Evolutionary conservation across 805 yeast genomes (phyloP), one percentile per base, ranked within the genome.

Genomic region (Deakozyma indianensis): DNA sequence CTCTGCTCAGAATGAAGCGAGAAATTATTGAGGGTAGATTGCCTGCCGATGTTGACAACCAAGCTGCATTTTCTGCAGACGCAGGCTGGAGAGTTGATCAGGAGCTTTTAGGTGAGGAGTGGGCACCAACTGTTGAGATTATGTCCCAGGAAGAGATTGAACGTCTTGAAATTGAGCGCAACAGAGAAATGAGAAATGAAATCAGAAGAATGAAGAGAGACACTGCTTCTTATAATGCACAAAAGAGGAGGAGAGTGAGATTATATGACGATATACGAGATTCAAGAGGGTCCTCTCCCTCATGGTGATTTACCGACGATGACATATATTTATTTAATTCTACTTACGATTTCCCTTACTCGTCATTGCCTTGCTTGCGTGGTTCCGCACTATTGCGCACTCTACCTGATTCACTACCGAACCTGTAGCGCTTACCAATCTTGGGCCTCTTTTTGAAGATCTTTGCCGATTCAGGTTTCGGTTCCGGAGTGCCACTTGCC

Each of bases 91-190:
- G 88, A 58, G 72, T 71, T 56, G 96, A 81, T 56, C 72, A 75
- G 24, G 92, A 82, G 56, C 77, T 77, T 43, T 71, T 84, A 22
- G 95, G 94, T 25, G 83, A 78, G 29, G 69, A 66, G 14, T 92
- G 96, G 94, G 79, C 80, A 45, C 98, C 98, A 23, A 72, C 77
- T 40, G 81, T 90, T 4, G 97, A 90, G 62, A 75, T 77, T 14
- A 70, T 92, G 48, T 78, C 92, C 1, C 88, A 84, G 45, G 86
- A 88, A 75, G 98, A 92, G 62, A 85, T 92, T 47, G 96, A 90
- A 59, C 81, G 82, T 64, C 74, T 97, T 53, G 97, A 92, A 60
- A 86, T 87, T 53, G 98, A 92, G 64, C 78, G 94, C 57, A 96
- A 88, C 55, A 74, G 97, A 62, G 87, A 83, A 59, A 71, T 86